Conservation (phyloP, 371 early-diverging fungal genomes). For the Mortierella sp. region DNA sequence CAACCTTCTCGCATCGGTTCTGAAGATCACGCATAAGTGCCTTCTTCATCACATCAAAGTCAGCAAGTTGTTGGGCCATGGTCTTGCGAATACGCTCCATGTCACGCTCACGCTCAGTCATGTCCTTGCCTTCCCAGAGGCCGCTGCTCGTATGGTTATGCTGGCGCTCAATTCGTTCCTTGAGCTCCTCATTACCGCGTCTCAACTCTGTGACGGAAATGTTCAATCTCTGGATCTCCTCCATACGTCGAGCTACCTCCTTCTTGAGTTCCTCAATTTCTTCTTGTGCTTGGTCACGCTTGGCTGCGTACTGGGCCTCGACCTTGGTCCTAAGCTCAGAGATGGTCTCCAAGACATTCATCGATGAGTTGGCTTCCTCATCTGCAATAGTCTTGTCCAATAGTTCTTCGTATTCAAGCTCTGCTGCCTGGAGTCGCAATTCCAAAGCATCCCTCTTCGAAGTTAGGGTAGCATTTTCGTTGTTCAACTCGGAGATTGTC, state of each 20-base stretch:
- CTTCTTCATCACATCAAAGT: conserved; percentile 97
- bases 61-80: conserved; percentile 92
- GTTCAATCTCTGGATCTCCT: conserved; percentile 77
- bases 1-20: conserved; percentile 93
- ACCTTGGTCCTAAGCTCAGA: conserved; percentile 86
- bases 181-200: conserved; percentile 76
- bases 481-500: conserved; percentile 72
- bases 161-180: conserved; percentile 59
- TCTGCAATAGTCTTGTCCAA: conserved; percentile 95
- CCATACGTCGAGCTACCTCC: conserved; percentile 76
- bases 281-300: conserved; percentile 80
- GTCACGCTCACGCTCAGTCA: conserved; percentile 81
- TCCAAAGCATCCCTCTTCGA: conserved; percentile 83
- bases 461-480: conserved; percentile 73
- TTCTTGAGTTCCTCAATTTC: conserved; percentile 83
- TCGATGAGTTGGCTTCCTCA: conserved; percentile 82
- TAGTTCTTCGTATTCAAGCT: conserved; percentile 93
- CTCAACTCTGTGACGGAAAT: conserved; percentile 69
- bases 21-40: conserved; percentile 96
- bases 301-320: conserved; percentile 86
- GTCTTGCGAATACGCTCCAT: conserved; percentile 89
- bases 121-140: conserved; percentile 58
- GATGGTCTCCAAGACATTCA: conserved; percentile 78
- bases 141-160: conserved; percentile 52
- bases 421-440: conserved; percentile 75